Conservation (phyloP, 352 stramenopile species). For the Phytophthora syringae region DNA sequence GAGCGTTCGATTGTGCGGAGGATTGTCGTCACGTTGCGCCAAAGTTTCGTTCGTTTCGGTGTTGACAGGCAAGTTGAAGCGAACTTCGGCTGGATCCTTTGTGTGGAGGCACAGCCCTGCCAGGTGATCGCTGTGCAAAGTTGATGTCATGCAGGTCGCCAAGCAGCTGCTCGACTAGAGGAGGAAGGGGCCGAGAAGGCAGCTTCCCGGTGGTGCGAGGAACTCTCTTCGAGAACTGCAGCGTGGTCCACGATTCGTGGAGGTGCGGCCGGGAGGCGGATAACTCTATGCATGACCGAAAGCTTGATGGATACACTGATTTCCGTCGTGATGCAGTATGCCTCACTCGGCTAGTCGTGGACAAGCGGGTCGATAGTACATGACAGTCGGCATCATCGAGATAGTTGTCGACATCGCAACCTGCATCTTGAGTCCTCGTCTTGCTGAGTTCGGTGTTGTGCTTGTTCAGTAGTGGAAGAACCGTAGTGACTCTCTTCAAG, state of each 20-base stretch:
- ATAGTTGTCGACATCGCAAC: no score
- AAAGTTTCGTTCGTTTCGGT: slow-evolving; percentile 17
- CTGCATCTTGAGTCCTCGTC: no score
- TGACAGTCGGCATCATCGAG: slow-evolving; percentile 3
- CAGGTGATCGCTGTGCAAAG: not conserved
- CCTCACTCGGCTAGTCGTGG: slow-evolving; percentile 1
- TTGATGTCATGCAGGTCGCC: no score
- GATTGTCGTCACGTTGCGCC: slow-evolving; percentile 1
- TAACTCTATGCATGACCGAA: no score
- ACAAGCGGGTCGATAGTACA: not conserved
- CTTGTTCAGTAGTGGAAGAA: no score
- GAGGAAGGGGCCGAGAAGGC: not conserved
- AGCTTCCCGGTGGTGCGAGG: not conserved
- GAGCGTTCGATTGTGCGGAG: slow-evolving; percentile 11
- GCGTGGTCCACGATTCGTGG: no score
- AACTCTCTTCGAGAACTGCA: not conserved
- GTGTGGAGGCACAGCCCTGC: not conserved
- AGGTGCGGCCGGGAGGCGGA: no score
- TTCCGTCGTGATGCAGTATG: no score
- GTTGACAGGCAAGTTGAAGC: slow-evolving; percentile 8
- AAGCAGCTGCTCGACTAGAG: not conserved
- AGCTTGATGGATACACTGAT: no score
- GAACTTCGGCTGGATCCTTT: not conserved
- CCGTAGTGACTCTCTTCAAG: no score
- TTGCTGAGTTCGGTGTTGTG: no score